phyloP scores from a whole-genome alignment of 495 filamentous ascomycete species.

The Cetradonia linearis region DNA sequence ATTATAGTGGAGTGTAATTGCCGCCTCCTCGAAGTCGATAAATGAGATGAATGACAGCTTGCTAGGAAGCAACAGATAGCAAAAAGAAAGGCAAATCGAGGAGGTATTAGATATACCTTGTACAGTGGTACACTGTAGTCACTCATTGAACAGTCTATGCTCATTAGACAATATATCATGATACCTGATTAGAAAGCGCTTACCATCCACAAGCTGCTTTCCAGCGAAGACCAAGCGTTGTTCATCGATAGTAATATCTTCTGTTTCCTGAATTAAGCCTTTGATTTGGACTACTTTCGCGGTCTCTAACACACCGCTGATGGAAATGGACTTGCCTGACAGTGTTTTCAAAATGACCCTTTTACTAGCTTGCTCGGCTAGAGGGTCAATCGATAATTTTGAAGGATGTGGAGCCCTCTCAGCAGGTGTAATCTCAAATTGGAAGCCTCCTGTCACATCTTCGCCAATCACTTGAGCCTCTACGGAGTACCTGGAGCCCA shows the following conservation, averaged over 20 bases:
- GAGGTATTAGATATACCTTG: too few relatives aligned
- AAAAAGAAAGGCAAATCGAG: too few relatives aligned
- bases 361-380: too few relatives aligned
- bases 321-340: not conserved
- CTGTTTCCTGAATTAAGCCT: not conserved
- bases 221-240: conserved; percentile 31
- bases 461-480: not conserved
- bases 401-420: not conserved
- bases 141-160: not conserved
- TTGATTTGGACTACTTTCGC: not conserved
- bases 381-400: not conserved
- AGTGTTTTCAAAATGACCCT: too few relatives aligned
- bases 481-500: not conserved
- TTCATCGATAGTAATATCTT: not conserved
- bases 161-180: not conserved
- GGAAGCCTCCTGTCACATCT: not conserved
- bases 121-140: not conserved
- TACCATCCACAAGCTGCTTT: conserved; percentile 88
- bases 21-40: too few relatives aligned
- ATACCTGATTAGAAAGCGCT: not conserved
- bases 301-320: not conserved
- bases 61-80: too few relatives aligned
- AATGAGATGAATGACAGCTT: too few relatives aligned
- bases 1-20: not conserved
- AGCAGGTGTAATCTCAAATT: not conserved